phyloP scores from a whole-genome alignment of 352 stramenopile species.

The Phytophthora palmivora region DNA sequence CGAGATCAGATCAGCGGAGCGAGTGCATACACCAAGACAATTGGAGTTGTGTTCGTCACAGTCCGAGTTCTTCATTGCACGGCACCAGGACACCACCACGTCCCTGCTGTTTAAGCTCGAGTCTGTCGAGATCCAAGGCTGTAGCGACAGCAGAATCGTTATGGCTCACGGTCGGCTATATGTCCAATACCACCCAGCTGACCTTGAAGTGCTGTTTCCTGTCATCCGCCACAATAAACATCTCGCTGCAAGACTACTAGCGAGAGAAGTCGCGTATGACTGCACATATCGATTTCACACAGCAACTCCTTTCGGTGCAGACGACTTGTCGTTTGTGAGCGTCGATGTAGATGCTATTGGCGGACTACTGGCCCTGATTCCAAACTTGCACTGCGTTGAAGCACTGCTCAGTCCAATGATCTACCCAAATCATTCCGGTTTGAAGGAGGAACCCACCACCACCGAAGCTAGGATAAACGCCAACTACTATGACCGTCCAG shows the following conservation, averaged over 20 bases:
- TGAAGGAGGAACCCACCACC: slow-evolving; percentile 9
- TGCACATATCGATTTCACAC: slow-evolving; percentile 44
- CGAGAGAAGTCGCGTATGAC: slow-evolving; percentile 29
- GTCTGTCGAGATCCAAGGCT: slow-evolving; percentile 28
- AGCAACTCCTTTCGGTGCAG: slow-evolving; percentile 9
- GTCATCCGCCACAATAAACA: slow-evolving; percentile 29
- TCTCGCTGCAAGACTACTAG: slow-evolving; percentile 28
- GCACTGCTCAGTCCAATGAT: slow-evolving; percentile 26
- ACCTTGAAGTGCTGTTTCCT: slow-evolving; percentile 31
- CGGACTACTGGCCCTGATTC: slow-evolving; percentile 22
- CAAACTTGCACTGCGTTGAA: slow-evolving; percentile 32
- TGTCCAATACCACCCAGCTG: slow-evolving; percentile 15
- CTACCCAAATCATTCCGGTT: slow-evolving; percentile 4
- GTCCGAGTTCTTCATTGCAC: slow-evolving; percentile 30
- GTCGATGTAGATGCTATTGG: slow-evolving; percentile 35
- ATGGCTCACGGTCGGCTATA: slow-evolving; percentile 25
- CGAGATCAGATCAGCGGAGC: slow-evolving; percentile 25
- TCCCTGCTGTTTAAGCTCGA: slow-evolving; percentile 35
- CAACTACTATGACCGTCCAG: slow-evolving; percentile 13
- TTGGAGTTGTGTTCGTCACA: slow-evolving; percentile 26
- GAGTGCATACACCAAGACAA: slow-evolving; percentile 2
- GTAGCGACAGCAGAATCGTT: slow-evolving; percentile 34
- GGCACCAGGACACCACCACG: slow-evolving; percentile 23
- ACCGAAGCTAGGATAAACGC: slow-evolving; percentile 8
- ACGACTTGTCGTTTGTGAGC: slow-evolving; percentile 33